Conservation (phyloP, 2,329 filamentous ascomycete genomes). For the Fusarium sp. region DNA sequence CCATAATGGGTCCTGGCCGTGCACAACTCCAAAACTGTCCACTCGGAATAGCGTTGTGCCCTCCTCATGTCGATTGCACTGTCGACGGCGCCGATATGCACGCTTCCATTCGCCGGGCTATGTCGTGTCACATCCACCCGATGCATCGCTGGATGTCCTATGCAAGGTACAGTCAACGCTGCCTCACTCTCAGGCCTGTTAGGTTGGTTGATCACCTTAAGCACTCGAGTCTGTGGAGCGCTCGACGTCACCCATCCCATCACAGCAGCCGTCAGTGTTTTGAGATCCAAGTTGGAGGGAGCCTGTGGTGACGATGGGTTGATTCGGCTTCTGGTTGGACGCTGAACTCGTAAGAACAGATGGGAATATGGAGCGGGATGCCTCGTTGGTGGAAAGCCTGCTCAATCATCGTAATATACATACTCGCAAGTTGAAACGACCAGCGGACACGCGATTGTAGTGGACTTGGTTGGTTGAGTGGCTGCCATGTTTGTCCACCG, state of each 20-base stretch:
- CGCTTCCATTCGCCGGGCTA: conserved; percentile 50
- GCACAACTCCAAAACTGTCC: conserved; percentile 46
- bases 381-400: conserved; percentile 32
- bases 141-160: conserved; percentile 43
- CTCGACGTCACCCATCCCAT: conserved; percentile 43
- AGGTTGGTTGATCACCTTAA: conserved; percentile 36
- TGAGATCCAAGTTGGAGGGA: conserved; percentile 35
- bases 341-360: conserved; percentile 7
- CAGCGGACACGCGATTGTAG: conserved; percentile 26
- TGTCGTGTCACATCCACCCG: conserved; percentile 49
- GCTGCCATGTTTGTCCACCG: conserved; percentile 15
- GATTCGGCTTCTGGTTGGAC: conserved; percentile 38
- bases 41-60: conserved; percentile 47
- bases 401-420: conserved; percentile 26
- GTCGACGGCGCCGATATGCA: conserved; percentile 46
- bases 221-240: conserved; percentile 38
- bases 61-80: conserved; percentile 22
- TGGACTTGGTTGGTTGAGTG: conserved; percentile 16
- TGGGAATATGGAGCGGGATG: conserved; percentile 16
- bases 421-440: conserved; percentile 36
- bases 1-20: conserved; percentile 37
- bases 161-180: conserved; percentile 49
- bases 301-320: conserved; percentile 33
- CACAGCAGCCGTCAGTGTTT: conserved; percentile 25
- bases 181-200: conserved; percentile 26